phyloP scores from a whole-genome alignment of 2,329 filamentous ascomycete genomes.

The Aureobasidium mangrovei region DNA sequence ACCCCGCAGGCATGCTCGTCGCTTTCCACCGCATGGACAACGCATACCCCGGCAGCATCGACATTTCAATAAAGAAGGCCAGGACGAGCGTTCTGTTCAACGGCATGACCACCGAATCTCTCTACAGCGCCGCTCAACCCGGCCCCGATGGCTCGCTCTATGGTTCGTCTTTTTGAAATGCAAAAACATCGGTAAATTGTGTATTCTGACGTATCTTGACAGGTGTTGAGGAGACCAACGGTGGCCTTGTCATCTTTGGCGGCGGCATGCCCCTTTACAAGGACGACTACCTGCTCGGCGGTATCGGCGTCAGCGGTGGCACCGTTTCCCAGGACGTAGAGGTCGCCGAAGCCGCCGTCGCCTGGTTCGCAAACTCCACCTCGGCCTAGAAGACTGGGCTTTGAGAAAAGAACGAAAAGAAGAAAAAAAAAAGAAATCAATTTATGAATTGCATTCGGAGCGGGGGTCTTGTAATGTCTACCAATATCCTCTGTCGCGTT shows the following conservation, averaged over 20 bases:
- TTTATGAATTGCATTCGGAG: too few species aligned
- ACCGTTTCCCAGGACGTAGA: slow-evolving; percentile 23
- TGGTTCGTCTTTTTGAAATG: neutral
- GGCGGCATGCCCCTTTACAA: slow-evolving; percentile 23
- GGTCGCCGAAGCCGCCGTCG: slow-evolving; percentile 15
- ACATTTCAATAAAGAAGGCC: slow-evolving; percentile 25
- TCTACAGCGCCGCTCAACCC: slow-evolving; percentile 21
- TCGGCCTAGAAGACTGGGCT: neutral
- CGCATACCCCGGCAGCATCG: slow-evolving; percentile 22
- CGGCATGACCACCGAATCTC: slow-evolving; percentile 20
- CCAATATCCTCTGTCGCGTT: too few species aligned
- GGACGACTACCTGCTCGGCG: slow-evolving; percentile 22
- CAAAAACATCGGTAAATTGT: too few species aligned
- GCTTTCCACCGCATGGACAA: slow-evolving; percentile 27
- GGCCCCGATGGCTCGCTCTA: slow-evolving; percentile 10
- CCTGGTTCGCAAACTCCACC: slow-evolving; percentile 4
- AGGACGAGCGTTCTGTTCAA: slow-evolving; percentile 25
- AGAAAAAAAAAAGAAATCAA: too few species aligned
- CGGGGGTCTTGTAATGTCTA: too few species aligned
- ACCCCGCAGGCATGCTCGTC: slow-evolving; percentile 23
- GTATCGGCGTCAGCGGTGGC: slow-evolving; percentile 24
- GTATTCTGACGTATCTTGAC: neutral
- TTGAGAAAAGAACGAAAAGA: too few species aligned
- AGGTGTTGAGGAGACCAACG: slow-evolving; percentile 24
- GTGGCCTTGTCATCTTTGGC: slow-evolving; percentile 23